phyloP scores from a whole-genome alignment of 169 alveolate species.

The Eimeria tenella region DNA sequence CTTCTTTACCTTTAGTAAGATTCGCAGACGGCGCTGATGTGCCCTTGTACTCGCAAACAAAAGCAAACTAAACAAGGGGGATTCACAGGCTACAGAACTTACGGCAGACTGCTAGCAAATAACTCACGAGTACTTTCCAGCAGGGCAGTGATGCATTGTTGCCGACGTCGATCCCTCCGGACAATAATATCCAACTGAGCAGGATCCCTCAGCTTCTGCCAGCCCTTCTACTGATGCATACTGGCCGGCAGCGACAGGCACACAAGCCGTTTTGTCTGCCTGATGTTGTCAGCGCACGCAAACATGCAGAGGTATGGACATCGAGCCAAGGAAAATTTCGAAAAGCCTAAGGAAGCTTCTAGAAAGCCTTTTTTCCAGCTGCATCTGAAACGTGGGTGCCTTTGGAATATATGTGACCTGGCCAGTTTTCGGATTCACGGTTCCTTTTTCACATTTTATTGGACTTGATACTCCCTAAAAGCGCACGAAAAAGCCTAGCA shows the following conservation, averaged over 20 bases:
- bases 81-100: too few species aligned
- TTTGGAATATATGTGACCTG: constrained; percentile 33
- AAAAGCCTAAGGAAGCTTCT: background rate
- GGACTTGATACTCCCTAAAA: constrained; percentile 14
- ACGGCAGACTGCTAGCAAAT: background rate
- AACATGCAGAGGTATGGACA: background rate
- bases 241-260: constrained; percentile 54
- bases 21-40: too few species aligned
- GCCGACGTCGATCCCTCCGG: constrained; percentile 60
- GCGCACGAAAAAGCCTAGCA: background rate
- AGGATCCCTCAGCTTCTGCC: constrained; percentile 52
- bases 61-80: too few species aligned
- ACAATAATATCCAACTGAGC: constrained; percentile 32
- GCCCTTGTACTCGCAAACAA: too few species aligned
- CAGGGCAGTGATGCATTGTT: constrained; percentile 42
- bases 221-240: constrained; percentile 34
- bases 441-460: constrained; percentile 1
- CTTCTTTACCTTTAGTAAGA: too few species aligned
- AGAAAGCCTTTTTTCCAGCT: too few species aligned
- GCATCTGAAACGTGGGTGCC: background rate
- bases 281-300: background rate
- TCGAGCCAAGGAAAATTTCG: background rate
- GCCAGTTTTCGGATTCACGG: constrained; percentile 61
- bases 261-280: constrained; percentile 46
- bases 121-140: constrained; percentile 56